Conservation (phyloP, 768 basidiomycete genomes). For the Macrolepiota dolichaula region DNA sequence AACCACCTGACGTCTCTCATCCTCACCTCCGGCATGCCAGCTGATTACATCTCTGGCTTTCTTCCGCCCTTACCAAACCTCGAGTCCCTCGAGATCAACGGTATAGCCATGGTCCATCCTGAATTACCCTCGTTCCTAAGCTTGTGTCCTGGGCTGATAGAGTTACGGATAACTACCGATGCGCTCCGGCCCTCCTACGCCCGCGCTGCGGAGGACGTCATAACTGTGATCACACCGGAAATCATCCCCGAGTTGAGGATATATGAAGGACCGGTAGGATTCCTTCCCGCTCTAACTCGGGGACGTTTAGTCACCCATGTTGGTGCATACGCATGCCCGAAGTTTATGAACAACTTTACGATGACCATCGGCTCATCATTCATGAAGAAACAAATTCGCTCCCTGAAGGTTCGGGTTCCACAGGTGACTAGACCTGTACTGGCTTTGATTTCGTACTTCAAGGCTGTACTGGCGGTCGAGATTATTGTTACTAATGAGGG, state of each 20-base stretch:
- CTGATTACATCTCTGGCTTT: conserved; percentile 6
- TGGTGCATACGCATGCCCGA: not conserved
- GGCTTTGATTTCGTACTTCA: conserved; percentile 7
- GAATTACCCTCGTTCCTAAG: not conserved
- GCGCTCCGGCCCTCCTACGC: not conserved
- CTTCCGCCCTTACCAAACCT: conserved; percentile 7
- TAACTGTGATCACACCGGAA: not conserved
- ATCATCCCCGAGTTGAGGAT: conserved; percentile 7
- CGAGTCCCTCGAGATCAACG: conserved; percentile 10
- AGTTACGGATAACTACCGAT: conserved; percentile 4
- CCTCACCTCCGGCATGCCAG: conserved; percentile 8
- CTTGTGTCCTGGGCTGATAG: conserved; percentile 2
- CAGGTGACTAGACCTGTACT: not conserved
- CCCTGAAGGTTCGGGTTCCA: conserved; percentile 6
- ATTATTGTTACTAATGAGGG: conserved; percentile 3
- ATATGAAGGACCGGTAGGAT: conserved; percentile 4
- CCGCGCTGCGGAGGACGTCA: not conserved
- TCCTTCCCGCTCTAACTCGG: not conserved
- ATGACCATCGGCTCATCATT: not conserved
- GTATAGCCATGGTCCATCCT: conserved; percentile 5
- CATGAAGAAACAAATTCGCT: not conserved
- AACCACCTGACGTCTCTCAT: conserved; percentile 2
- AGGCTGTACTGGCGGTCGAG: conserved; percentile 2
- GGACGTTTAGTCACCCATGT: conserved; percentile 7
- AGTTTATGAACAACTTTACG: not conserved